A percentile compares a stretch with the other conserved stretches of the same genome.
Evolutionary conservation across 352 stramenopile species (phyloP).

Genomic region (Plasmopara muralis): DNA sequence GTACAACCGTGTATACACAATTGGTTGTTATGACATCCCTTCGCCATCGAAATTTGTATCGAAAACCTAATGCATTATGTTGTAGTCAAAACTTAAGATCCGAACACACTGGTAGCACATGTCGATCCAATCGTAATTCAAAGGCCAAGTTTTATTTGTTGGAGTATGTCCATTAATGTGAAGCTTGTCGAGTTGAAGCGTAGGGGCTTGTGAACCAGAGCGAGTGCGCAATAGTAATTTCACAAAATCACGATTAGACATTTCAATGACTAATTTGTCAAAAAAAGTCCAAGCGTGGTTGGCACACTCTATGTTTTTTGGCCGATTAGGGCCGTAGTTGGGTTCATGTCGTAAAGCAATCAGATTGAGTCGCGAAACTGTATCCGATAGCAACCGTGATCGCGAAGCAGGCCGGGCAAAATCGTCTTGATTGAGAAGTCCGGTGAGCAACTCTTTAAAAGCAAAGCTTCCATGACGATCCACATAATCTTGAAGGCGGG

Average conservation of each 20-base stretch:
- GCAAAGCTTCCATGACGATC: background rate
- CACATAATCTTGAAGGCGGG: conserved; percentile 8
- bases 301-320: background rate
- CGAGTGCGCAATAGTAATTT: background rate
- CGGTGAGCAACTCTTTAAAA: background rate
- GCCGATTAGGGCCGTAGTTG: background rate
- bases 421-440: background rate
- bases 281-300: conserved; percentile 3
- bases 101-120: background rate
- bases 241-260: conserved; percentile 7
- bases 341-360: background rate
- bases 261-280: background rate
- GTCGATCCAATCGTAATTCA: background rate
- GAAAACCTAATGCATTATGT: background rate
- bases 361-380: conserved; percentile 1
- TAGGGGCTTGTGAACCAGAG: background rate
- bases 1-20: conserved; percentile 4
- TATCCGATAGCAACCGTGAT: background rate
- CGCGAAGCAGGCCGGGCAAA: conserved; percentile 2
- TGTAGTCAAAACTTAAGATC: background rate
- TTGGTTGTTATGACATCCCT: background rate
- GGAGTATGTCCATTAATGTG: background rate
- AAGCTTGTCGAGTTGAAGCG: background rate
- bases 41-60: background rate
- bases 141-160: background rate